Evolutionary conservation across 2,329 filamentous ascomycete genomes (phyloP).

Genomic region (Microcyclospora pomicola): DNA sequence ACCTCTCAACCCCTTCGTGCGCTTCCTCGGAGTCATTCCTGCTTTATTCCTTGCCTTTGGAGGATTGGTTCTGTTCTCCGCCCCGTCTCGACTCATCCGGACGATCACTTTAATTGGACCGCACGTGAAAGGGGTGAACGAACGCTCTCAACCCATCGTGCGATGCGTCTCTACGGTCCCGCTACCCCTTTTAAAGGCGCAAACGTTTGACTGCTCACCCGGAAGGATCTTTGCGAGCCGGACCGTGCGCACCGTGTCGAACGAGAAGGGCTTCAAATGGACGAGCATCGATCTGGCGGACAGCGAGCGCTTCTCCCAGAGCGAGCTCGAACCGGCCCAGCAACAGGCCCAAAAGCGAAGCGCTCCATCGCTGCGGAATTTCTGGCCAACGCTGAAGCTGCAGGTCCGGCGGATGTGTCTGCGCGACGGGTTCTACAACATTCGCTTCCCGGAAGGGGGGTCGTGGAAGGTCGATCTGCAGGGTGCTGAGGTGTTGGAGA

Average conservation of each 20-base stretch:
- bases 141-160: conserved; percentile 3
- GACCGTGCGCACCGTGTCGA: conserved; percentile 1
- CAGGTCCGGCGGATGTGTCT: conserved; percentile 15
- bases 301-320: too few species aligned
- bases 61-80: conserved; percentile 9
- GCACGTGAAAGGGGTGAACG: not conserved
- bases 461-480: conserved; percentile 19
- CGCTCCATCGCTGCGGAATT: too few species aligned
- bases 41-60: conserved; percentile 5
- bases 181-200: conserved; percentile 10
- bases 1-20: not conserved
- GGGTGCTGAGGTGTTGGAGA: conserved; percentile 12
- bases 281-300: too few species aligned
- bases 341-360: too few species aligned
- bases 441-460: conserved; percentile 8
- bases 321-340: too few species aligned
- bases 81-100: conserved; percentile 10
- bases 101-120: conserved; percentile 6
- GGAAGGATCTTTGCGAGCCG: conserved; percentile 5
- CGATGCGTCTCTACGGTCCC: conserved; percentile 7
- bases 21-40: not conserved
- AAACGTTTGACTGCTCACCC: conserved; percentile 4
- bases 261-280: not conserved
- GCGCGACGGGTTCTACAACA: conserved; percentile 15
- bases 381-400: too few species aligned